A percentile compares a stretch with the other conserved stretches of the same genome.
Conservation (phyloP, 306 rosid species). For the Hippophae tibetana region DNA sequence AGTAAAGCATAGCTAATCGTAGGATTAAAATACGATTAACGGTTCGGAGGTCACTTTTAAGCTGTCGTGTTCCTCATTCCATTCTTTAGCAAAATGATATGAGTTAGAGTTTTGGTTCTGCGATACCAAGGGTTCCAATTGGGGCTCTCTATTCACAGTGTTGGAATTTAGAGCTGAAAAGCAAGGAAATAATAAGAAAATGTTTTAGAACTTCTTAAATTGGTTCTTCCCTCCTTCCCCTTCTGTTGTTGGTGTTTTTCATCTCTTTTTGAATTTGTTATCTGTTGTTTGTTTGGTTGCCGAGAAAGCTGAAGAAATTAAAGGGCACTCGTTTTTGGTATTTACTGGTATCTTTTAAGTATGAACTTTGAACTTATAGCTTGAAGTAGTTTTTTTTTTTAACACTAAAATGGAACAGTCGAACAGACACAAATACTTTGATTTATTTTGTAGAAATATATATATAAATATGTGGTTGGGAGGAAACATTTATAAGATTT, state of each 20-base stretch:
- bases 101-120: conserved; percentile 25
- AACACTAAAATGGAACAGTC: no score
- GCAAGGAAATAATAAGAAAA: conserved; percentile 1
- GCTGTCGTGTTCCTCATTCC: conserved; percentile 31
- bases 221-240: conserved; percentile 16
- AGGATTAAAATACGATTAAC: conserved; percentile 8
- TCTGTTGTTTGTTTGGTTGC: conserved; percentile 19
- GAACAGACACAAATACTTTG: no score
- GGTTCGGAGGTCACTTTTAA: conserved; percentile 24
- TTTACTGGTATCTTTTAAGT: background rate
- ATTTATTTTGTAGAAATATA: background rate
- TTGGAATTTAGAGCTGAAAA: conserved; percentile 32
- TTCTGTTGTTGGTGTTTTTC: background rate
- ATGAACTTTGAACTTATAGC: background rate
- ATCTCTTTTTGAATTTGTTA: background rate
- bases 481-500: background rate
- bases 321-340: conserved; percentile 3
- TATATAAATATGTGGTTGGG: background rate
- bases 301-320: conserved; percentile 29
- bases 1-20: background rate
- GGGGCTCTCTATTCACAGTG: conserved; percentile 9
- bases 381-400: no score
- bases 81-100: conserved; percentile 27
- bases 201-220: conserved; percentile 26
- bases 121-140: conserved; percentile 17